These are phyloP conservation scores for Fragaria ananassa DNA, from an alignment of 306 rosid genomes.

Conservation along the genomic window DNA sequence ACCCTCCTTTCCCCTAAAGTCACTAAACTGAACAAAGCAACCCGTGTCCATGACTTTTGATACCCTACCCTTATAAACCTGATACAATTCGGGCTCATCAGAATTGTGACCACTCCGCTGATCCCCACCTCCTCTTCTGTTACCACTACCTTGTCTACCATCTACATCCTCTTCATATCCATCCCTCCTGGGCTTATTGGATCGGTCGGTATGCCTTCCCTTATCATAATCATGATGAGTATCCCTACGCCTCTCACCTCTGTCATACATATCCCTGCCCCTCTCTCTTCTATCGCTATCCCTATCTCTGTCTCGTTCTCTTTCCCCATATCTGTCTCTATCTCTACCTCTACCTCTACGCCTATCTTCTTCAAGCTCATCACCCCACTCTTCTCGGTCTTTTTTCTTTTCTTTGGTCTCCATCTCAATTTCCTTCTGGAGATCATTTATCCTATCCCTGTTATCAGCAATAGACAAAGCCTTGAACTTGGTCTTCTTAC, in stretches of 20 bases:
- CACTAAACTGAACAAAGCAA: constrained; percentile 73
- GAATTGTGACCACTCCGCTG: constrained; percentile 27
- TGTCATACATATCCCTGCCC: constrained; percentile 24
- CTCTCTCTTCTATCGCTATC: constrained; percentile 21
- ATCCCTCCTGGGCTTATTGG: constrained; percentile 27
- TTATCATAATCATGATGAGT: constrained; percentile 26
- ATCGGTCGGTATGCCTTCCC: constrained; percentile 36
- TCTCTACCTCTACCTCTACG: constrained; percentile 38
- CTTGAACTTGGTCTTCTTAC: constrained; percentile 43
- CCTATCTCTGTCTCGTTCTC: constrained; percentile 10
- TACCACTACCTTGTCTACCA: constrained; percentile 33
- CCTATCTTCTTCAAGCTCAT: constrained; percentile 20
- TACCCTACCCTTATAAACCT: constrained; percentile 72
- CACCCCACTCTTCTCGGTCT: constrained; percentile 30
- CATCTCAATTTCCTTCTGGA: constrained; percentile 55
- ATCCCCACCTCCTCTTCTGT: constrained; percentile 32
- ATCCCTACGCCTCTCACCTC: constrained; percentile 33
- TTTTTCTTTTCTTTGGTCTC: constrained; percentile 37
- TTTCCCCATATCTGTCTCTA: constrained; percentile 27
- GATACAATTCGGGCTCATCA: constrained; percentile 59
- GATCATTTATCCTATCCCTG: constrained; percentile 58
- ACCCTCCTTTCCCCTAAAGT: constrained; percentile 78
- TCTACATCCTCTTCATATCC: constrained; percentile 33
- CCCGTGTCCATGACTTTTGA: constrained; percentile 84
- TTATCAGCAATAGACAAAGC: constrained; percentile 59